phyloP scores from a whole-genome alignment of 495 filamentous ascomycete species.

The Pyrenopolyporus hunteri region DNA sequence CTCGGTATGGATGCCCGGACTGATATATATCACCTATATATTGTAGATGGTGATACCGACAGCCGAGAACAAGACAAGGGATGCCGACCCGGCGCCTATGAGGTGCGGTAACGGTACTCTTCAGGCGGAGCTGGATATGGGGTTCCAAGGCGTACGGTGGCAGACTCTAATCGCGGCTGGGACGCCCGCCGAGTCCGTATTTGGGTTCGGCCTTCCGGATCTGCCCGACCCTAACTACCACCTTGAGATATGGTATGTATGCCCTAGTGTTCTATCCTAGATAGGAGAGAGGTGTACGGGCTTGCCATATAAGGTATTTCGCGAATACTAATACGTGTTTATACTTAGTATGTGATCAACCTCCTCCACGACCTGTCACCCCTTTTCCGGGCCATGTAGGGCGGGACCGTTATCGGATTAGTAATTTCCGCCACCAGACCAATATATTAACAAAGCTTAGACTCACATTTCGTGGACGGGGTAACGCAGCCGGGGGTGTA shows the following conservation, averaged over 20 bases:
- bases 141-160: constrained; percentile 23
- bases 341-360: constrained; percentile 7
- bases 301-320: background rate
- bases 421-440: background rate
- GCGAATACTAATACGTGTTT: background rate
- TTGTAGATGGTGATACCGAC: constrained; percentile 31
- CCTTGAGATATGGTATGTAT: constrained; percentile 26
- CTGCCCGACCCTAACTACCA: constrained; percentile 36
- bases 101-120: constrained; percentile 22
- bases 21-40: background rate
- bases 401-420: too few species aligned
- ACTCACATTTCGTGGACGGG: constrained; percentile 29
- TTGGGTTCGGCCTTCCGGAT: constrained; percentile 32
- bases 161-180: constrained; percentile 32
- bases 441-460: constrained; percentile 4
- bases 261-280: too few species aligned
- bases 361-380: background rate
- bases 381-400: too few species aligned
- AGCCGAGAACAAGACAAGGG: constrained; percentile 7
- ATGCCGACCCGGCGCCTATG: constrained; percentile 7
- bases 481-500: constrained; percentile 16
- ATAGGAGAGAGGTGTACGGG: background rate
- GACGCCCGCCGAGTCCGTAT: constrained; percentile 35
- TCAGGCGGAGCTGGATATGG: constrained; percentile 27
- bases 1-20: background rate